Evolutionary conservation across 371 early-diverging fungal species (phyloP).

Genomic region (Agmasoma carcini): DNA sequence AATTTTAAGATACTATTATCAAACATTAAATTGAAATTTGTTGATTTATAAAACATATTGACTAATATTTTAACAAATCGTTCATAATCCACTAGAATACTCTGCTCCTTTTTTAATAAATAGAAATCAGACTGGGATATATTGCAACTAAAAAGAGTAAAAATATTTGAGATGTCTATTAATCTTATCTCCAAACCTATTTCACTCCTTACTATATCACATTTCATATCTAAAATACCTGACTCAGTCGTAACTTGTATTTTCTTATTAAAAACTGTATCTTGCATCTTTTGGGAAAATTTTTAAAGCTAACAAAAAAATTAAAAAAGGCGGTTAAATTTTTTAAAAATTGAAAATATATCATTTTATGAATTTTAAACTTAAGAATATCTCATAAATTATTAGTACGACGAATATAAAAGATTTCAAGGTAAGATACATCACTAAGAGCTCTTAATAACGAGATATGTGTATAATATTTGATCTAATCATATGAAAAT

Average conservation of each 20-base stretch:
- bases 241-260: slow-evolving; percentile 29
- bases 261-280: slow-evolving; percentile 43
- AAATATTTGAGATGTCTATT: slow-evolving; percentile 45
- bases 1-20: slow-evolving; percentile 29
- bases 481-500: no score
- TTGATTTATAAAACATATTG: slow-evolving; percentile 44
- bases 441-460: no score
- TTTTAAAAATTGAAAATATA: no score
- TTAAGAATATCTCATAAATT: no score
- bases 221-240: slow-evolving; percentile 40
- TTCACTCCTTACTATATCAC: slow-evolving; percentile 30
- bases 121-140: slow-evolving; percentile 47
- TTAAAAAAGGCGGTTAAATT: no score
- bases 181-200: slow-evolving; percentile 42
- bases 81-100: slow-evolving; percentile 52
- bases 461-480: no score
- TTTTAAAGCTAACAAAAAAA: neutral
- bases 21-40: slow-evolving; percentile 31
- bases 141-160: slow-evolving; percentile 45
- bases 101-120: slow-evolving; percentile 52
- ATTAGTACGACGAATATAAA: no score
- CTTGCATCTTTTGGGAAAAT: slow-evolving; percentile 30
- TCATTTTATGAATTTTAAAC: no score
- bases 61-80: slow-evolving; percentile 42
- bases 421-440: no score